Percentiles rank a stretch among this genome's conserved stretches.
Conservation (phyloP, 75 land plant species). For the Chamaecyparis obtusa region DNA sequence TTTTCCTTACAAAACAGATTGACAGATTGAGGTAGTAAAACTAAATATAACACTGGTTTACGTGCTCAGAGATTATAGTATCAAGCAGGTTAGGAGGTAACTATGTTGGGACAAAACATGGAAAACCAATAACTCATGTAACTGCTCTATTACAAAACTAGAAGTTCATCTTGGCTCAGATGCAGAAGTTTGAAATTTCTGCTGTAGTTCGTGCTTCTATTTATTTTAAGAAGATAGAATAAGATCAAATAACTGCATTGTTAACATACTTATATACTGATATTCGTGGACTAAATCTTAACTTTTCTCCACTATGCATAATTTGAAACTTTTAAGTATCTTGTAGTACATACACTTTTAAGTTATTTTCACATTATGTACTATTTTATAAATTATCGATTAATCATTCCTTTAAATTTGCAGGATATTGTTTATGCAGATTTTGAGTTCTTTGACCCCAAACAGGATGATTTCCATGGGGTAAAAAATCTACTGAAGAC, state of each 20-base stretch:
- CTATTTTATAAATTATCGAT: neutral
- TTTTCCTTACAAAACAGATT: too few species aligned
- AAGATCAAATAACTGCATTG: neutral
- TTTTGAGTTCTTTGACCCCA: conserved; percentile 95
- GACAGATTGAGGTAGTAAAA: too few species aligned
- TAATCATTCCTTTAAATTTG: conserved; percentile 7
- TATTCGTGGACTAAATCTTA: neutral
- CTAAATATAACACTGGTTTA: too few species aligned
- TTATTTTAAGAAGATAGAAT: neutral
- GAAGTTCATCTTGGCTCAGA: neutral
- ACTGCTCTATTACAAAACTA: neutral
- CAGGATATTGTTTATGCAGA: conserved; percentile 78
- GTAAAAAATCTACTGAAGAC: conserved; percentile 61
- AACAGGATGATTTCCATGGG: conserved; percentile 80
- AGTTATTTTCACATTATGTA: neutral
- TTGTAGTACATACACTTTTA: neutral
- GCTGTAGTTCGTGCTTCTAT: neutral
- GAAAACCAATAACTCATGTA: neutral
- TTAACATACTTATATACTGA: neutral
- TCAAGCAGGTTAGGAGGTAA: neutral
- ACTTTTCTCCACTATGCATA: neutral
- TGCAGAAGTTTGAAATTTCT: neutral
- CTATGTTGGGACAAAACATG: neutral
- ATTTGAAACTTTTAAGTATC: neutral
- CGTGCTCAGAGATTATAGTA: too few species aligned